Evolutionary conservation across 2,329 filamentous ascomycete genomes (phyloP), one percentile per base, ranked within the genome.

Genomic region (Aspergillus sp.): DNA sequence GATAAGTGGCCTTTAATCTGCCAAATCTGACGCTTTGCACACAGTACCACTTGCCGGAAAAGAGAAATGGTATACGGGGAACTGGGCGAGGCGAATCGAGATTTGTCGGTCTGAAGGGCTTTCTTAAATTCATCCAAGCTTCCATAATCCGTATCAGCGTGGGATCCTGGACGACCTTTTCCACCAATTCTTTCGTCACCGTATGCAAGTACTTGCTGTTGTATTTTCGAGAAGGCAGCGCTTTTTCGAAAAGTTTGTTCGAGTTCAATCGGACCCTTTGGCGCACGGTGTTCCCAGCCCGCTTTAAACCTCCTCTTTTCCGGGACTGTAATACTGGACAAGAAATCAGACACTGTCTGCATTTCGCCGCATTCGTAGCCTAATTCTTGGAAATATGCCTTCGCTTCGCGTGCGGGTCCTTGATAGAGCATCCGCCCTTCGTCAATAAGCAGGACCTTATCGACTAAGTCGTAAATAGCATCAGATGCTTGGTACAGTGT

Each of bases 1-100:
- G 84, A 83, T 55, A 80, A 84, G 69, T 95, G 88, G 17, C 89
- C 89, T 62, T 83, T 82, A 31, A 91, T 83, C 41, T 93, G 82
- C 87, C 89, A 91, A 55, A 90, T 84, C 70, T 93, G 89, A 23
- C 90, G 83, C 62, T 85, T 80, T 0, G 85, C 87, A 52, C 71
- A 74, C n/a, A 73, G 55, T 2, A 66, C 59, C 2, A 93, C 84
- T 71, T 93, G 90, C 2, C 84, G 81, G 50, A 82, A 76, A 65
- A 91, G 88, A 9, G 86, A 88, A 55, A 92, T 84, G 0, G 89
- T 92, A 72, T 90, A 93, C 15, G 85, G 84, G 6, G 86, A 89
- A 55, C 86, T 87, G 64, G 88, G 82, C 2, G 80, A 79, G 0
- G 86, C 84, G 43, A 71, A 72, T 3, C 70, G 70, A 24, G 70